Evolutionary conservation across 2,329 filamentous ascomycete genomes (phyloP).

Genomic region (Monosporascus sp.): DNA sequence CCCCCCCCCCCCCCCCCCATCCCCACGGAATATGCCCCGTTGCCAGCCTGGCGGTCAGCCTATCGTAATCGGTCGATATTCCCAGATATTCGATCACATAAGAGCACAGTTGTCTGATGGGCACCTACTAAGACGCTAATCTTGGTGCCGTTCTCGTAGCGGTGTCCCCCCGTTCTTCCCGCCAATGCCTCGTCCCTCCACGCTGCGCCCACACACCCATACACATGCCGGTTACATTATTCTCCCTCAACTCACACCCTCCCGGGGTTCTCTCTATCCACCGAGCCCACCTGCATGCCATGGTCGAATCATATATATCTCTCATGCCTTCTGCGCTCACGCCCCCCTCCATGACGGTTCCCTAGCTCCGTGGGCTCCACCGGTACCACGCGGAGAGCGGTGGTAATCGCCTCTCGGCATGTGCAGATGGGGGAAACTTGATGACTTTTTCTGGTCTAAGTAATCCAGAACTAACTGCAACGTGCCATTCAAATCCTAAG

Average conservation of each 20-base stretch:
- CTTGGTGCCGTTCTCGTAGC: not conserved
- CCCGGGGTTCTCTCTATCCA: not conserved
- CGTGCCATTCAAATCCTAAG: slow-evolving; percentile 1
- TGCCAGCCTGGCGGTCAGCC: slow-evolving; percentile 3
- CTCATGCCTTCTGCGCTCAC: slow-evolving; percentile 15
- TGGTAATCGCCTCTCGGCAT: slow-evolving; percentile 34
- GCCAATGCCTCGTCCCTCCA: not conserved
- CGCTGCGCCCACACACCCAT: not conserved
- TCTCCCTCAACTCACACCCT: not conserved
- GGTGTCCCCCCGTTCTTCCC: not conserved
- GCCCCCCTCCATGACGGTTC: slow-evolving; percentile 18
- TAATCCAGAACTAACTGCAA: slow-evolving; percentile 4
- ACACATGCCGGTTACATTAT: not conserved
- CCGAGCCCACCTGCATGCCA: not conserved
- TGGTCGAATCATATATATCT: not conserved
- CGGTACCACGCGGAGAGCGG: slow-evolving; percentile 24
- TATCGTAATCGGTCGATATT: not conserved
- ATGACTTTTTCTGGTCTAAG: slow-evolving; percentile 13
- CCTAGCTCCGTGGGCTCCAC: slow-evolving; percentile 18
- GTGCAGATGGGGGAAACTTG: slow-evolving; percentile 24
- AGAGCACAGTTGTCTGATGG: not conserved
- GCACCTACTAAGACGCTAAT: not conserved
- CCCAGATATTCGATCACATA: not conserved
- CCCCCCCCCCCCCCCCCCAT: not conserved
- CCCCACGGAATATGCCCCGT: not conserved